Base-by-base conservation (phyloP, 1,284 basidiomycete genomes). In the Boletus semigastroideus region DNA sequence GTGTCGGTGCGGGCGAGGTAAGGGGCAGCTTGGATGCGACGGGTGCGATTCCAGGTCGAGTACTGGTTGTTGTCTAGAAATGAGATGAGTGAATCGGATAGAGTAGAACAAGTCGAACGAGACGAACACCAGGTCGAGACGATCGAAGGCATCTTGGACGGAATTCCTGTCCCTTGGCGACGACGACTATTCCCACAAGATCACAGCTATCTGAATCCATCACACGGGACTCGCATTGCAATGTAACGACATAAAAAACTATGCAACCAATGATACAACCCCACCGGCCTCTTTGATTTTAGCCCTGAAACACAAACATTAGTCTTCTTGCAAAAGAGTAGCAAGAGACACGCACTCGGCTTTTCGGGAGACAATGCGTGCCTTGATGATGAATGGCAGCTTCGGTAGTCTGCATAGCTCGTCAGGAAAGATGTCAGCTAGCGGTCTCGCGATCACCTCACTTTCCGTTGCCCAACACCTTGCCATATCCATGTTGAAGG, bases 221-320 rank as follows among this genome's bases (percentile, higher is more conserved):
- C 22, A 22, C 22, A 22, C 22, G 22, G 22, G 22, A 22, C 22
- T 22, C 5, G 33, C 14, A 16, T 33, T 16, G 13, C 33, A 59
- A 55, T 28, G 59, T 56, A 64, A 62, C 59, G 64, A 41, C 56
- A 57, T 37, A 58, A 60, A 5, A 22, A 22, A 22, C 86, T 83
- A 97, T 74, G 94, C 94, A 68, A 94, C 77, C 63, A 97, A 81
- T 74, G 86, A 86, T 64, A 97, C 91, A 66, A 94, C 92, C 71
- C 94, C 94, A 61, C 94, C 94, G 59, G 92, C 93, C 76, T 88
- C 93, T 79, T 92, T 94, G 78, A 92, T 92, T 75, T 92, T 91
- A 53, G 72, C 74, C 75, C 88, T 91, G 61, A 22, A 11, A 46
- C 33, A 19, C 1, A 10, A 3, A 5, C 5, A 7, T 67, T 53